Percentiles rank a stretch among this genome's conserved stretches.
Evolutionary conservation across 257 asterid species (phyloP).

Genomic region (Cynanchum wilfordii): DNA sequence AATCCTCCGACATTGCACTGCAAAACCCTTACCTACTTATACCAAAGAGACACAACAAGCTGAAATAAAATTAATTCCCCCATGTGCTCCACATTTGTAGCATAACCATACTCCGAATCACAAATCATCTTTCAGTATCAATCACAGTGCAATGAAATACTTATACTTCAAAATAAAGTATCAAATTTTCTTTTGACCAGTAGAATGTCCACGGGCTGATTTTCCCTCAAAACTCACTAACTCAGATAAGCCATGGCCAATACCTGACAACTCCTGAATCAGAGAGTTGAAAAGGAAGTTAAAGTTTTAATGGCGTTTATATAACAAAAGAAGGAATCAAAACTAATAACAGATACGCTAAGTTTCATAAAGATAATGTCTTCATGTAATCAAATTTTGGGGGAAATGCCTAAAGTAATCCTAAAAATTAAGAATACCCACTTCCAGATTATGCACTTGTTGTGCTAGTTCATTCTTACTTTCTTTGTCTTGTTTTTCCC

Average conservation of each 20-base stretch:
- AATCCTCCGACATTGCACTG: not conserved
- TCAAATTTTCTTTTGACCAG: not conserved
- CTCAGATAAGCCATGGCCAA: not conserved
- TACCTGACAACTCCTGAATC: not conserved
- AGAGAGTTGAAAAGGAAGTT: not conserved
- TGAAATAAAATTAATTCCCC: not conserved
- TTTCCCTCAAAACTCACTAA: not conserved
- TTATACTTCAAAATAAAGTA: not conserved
- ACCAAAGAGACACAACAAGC: not conserved
- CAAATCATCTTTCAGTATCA: not conserved
- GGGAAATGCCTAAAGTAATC: not conserved
- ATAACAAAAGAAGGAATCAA: not conserved
- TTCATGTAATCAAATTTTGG: not conserved
- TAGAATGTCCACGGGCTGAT: not conserved
- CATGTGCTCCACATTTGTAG: not conserved
- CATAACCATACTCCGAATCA: not conserved
- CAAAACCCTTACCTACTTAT: not conserved
- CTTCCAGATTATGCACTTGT: not conserved
- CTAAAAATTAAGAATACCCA: not conserved
- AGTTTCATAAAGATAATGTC: not conserved
- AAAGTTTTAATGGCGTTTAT: not conserved
- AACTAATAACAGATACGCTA: not conserved
- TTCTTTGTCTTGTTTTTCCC: not conserved
- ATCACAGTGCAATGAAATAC: not conserved
- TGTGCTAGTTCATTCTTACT: not conserved